Base-by-base conservation (phyloP, 352 stramenopile genomes). In the Pythium chondricola region DNA sequence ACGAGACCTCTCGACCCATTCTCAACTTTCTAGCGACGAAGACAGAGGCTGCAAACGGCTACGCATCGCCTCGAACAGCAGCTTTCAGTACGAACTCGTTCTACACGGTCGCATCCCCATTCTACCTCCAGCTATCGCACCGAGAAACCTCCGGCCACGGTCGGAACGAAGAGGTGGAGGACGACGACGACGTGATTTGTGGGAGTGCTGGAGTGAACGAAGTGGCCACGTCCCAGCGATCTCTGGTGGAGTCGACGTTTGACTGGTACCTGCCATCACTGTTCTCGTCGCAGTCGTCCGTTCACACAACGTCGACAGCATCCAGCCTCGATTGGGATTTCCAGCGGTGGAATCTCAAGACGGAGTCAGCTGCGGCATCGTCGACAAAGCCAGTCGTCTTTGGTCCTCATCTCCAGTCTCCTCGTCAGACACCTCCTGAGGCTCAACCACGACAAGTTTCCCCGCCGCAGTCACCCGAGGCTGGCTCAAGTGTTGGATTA, bases 271-370 rank as follows among this genome's bases (percentile, higher is more conserved):
- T 92, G 16, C 81, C 77, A 3, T 84, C 81, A 7, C 58, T 89
- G 11, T 87, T 92, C 40, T 85, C 74, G 0, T 81, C 81, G 14
- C 74, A 85, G 48, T 76, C 74, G 9, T 81, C 80, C 22, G 61
- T 64, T 6, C 77, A 75, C 29, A 75, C 63, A 1, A 65, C 67
- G 38, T 82, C 69, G 8, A 67, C 64, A 7, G 55, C 61, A 6
- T 82, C 80, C 41, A 70, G 69, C 7, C 62, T 89, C 20, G 80
- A 92, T 39, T 92, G 80, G 80, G 74, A 92, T 65, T 92, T 89
- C 35, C 63, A 85, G 39, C 63, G 78, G 31, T 88, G 69, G 57
- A 58, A 24, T 16, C 21, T 40, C 27, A 59, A 57, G 43, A 52
- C 63, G 18, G 54, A 67, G n/a, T 51, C 58, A 37, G 56, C 43